These are phyloP conservation scores for Phytophthora cryptogea DNA, from an alignment of 352 stramenopile genomes.

Conservation along the genomic window DNA sequence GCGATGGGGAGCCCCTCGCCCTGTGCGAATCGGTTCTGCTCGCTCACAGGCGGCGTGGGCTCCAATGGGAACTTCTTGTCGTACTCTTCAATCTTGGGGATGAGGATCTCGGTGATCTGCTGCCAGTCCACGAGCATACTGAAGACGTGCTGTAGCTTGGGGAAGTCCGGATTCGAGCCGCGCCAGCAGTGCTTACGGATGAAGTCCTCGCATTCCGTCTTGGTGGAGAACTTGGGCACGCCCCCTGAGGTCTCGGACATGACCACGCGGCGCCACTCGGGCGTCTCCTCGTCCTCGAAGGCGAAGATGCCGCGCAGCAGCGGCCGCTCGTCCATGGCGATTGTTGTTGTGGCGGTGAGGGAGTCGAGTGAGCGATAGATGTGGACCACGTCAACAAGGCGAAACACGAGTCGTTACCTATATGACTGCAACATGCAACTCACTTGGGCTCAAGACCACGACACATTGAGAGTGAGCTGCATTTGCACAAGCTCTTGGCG, in stretches of 20 bases:
- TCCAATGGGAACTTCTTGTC: conserved; percentile 64
- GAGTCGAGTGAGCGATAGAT: not conserved
- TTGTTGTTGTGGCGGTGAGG: not conserved
- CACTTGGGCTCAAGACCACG: too few species aligned
- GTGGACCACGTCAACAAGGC: not conserved
- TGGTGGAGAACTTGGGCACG: conserved; percentile 89
- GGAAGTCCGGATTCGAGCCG: conserved; percentile 91
- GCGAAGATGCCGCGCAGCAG: conserved; percentile 85
- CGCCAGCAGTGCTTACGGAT: conserved; percentile 84
- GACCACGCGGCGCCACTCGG: conserved; percentile 76
- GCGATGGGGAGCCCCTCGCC: conserved; percentile 54
- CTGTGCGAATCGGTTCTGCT: conserved; percentile 71
- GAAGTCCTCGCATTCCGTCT: conserved; percentile 89
- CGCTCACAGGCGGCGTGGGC: conserved; percentile 36
- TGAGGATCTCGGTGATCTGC: conserved; percentile 72
- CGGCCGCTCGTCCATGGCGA: conserved; percentile 51
- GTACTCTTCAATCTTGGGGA: conserved; percentile 82
- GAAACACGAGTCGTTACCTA: too few species aligned
- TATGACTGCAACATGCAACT: too few species aligned
- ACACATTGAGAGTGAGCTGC: too few species aligned
- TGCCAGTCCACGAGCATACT: conserved; percentile 92
- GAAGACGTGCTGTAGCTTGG: conserved; percentile 91
- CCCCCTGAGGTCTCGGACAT: conserved; percentile 64
- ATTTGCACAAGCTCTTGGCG: too few species aligned
- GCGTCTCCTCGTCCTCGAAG: conserved; percentile 87